phyloP scores from a whole-genome alignment of 2,329 filamentous ascomycete species.

The Bretziella fagacearum region DNA sequence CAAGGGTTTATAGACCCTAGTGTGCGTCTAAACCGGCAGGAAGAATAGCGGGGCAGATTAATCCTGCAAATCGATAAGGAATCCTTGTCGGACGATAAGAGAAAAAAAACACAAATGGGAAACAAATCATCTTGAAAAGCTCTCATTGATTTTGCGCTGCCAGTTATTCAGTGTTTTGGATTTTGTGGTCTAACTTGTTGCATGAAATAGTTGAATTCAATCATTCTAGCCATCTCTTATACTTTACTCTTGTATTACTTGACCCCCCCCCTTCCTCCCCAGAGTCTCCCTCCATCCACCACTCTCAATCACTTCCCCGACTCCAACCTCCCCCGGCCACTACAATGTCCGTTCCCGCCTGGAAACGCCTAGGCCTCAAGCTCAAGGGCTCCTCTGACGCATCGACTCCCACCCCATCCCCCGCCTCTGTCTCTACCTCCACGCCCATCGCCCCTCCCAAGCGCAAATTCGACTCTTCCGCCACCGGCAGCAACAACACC shows the following conservation, averaged over 20 bases:
- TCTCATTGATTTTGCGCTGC: not conserved
- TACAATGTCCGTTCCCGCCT: constrained; percentile 35
- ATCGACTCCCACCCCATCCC: constrained; percentile 18
- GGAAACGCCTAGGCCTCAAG: constrained; percentile 47
- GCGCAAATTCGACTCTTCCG: constrained; percentile 20
- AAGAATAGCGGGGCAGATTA: constrained; percentile 1
- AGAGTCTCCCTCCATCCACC: not conserved
- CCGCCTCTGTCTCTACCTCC: not conserved
- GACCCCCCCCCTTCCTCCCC: not conserved
- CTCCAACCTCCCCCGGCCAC: constrained; percentile 23
- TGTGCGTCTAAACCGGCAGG: not conserved
- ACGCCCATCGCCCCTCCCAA: constrained; percentile 20
- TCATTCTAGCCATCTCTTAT: not conserved
- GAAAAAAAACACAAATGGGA: constrained; percentile 5
- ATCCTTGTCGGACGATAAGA: not conserved
- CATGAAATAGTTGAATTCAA: too few relatives aligned
- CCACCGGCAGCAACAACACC: constrained; percentile 9
- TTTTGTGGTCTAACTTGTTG: too few relatives aligned
- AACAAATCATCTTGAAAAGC: not conserved
- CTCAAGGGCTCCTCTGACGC: constrained; percentile 29
- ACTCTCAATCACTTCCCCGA: not conserved
- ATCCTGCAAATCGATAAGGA: not conserved
- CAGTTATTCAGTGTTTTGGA: too few relatives aligned
- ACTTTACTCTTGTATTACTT: not conserved
- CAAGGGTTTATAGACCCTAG: not conserved